phyloP scores from a whole-genome alignment of 208 protist species.

The Wallacemonas collosoma region DNA sequence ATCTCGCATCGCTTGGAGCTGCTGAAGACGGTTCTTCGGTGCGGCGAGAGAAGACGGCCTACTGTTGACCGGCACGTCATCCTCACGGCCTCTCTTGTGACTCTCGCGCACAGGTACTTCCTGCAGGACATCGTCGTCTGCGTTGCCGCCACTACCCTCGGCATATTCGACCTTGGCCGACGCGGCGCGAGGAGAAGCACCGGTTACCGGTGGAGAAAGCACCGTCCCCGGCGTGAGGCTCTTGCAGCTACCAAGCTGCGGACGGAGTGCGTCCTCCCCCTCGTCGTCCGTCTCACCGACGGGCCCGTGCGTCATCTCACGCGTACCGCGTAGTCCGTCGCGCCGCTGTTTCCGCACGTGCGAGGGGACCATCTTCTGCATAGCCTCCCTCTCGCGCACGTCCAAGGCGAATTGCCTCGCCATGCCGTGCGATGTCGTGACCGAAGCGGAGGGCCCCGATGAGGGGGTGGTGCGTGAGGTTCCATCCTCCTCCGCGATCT shows the following conservation, averaged over 20 bases:
- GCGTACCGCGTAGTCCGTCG: not conserved
- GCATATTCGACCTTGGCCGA: not conserved
- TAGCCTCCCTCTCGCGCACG: constrained; percentile 37
- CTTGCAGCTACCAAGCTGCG: not conserved
- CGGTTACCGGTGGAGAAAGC: not conserved
- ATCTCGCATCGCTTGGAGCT: constrained; percentile 45
- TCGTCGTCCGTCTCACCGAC: not conserved
- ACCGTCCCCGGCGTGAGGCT: not conserved
- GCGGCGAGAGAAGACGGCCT: not conserved
- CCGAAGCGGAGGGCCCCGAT: not conserved
- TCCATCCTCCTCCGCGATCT: not conserved
- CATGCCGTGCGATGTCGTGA: not conserved
- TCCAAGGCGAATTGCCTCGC: constrained; percentile 29
- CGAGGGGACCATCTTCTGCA: constrained; percentile 57
- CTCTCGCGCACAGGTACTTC: not conserved
- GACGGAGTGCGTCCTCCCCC: not conserved
- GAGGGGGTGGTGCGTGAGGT: too few species aligned
- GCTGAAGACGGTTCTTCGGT: constrained; percentile 53
- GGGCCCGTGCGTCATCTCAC: not conserved
- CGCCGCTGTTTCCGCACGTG: constrained; percentile 30
- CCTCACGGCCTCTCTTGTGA: constrained; percentile 9
- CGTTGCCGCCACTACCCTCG: not conserved
- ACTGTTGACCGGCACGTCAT: not conserved
- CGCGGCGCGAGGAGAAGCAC: not conserved
- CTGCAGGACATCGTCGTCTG: not conserved